These are phyloP conservation scores for Cadophora malorum DNA, from an alignment of 2,329 filamentous ascomycete genomes.

Conservation along the genomic window DNA sequence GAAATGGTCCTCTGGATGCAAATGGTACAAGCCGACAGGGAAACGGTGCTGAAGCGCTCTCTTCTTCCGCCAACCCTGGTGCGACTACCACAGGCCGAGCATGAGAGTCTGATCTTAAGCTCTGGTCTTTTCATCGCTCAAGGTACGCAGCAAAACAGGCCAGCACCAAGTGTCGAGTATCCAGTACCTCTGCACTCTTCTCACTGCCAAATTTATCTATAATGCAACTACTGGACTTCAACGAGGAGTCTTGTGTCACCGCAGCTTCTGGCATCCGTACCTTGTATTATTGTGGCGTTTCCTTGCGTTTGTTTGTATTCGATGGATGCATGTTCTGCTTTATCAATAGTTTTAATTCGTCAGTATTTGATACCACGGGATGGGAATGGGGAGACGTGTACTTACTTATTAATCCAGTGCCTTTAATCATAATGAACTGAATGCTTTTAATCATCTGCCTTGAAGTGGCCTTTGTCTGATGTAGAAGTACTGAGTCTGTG, in stretches of 20 bases:
- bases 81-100: background rate
- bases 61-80: background rate
- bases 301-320: background rate
- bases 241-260: no score
- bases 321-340: background rate
- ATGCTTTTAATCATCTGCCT: background rate
- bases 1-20: background rate
- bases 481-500: background rate
- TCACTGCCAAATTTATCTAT: background rate
- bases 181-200: background rate
- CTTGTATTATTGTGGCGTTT: background rate
- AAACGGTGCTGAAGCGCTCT: background rate
- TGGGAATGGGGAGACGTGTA: background rate
- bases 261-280: background rate
- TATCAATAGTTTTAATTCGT: background rate
- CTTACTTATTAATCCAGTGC: background rate
- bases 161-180: no score
- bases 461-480: background rate
- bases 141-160: no score
- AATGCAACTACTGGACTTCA: background rate
- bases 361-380: conserved; percentile 13
- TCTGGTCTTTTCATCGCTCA: no score
- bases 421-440: background rate
- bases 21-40: background rate
- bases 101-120: background rate